Evolutionary conservation across 2,329 filamentous ascomycete species (phyloP).

Genomic region (Colletotrichum agaves): DNA sequence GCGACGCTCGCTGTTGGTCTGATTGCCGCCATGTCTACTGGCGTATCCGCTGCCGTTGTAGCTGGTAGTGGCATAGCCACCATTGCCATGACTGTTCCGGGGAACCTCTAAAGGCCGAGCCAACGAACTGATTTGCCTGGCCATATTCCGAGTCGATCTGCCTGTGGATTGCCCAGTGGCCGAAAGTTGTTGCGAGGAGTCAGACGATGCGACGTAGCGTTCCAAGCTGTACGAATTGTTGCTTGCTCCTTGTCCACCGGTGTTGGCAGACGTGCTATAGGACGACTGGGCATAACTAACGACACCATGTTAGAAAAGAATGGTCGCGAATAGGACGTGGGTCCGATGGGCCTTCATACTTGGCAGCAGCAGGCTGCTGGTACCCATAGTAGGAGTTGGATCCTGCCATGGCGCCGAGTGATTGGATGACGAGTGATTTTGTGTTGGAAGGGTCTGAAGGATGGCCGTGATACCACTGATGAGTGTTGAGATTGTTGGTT

Average conservation of each 20-base stretch:
- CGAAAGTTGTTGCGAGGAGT: constrained; percentile 20
- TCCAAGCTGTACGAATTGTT: neutral
- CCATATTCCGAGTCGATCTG: constrained; percentile 4
- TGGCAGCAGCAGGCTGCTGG: constrained; percentile 9
- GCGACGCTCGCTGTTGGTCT: constrained; percentile 12
- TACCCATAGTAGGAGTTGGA: neutral
- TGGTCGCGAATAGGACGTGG: neutral
- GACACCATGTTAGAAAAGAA: constrained; percentile 1
- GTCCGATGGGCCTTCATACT: constrained; percentile 9
- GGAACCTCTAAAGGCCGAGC: neutral
- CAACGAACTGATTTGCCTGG: constrained; percentile 10
- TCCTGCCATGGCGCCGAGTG: constrained; percentile 7
- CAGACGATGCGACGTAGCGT: neutral
- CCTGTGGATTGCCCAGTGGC: constrained; percentile 17
- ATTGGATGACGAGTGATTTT: neutral
- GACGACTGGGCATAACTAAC: constrained; percentile 21
- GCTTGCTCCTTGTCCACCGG: constrained; percentile 1
- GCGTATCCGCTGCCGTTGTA: too few relatives aligned
- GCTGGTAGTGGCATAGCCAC: too few relatives aligned
- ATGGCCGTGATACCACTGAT: neutral
- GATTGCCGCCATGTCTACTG: too few relatives aligned
- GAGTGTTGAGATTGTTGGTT: constrained; percentile 4
- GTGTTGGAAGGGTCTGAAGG: neutral
- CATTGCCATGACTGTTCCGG: too few relatives aligned
- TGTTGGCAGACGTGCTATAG: constrained; percentile 26